These are phyloP conservation scores for Spergularia bocconei DNA, from an alignment of 148 eudicot species.

Conservation along the genomic window DNA sequence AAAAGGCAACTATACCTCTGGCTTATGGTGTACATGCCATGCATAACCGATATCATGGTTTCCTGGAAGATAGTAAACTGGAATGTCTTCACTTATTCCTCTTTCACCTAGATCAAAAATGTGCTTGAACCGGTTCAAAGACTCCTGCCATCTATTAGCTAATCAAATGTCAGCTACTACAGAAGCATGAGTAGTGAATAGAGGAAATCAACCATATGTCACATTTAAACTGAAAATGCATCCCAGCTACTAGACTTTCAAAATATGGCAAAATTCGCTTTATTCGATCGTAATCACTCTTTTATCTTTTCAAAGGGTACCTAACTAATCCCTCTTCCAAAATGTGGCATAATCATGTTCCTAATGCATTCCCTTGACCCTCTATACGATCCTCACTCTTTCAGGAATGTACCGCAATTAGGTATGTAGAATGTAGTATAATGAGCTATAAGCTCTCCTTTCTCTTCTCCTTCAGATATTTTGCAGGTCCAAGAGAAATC, in stretches of 20 bases:
- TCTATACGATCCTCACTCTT: too few relatives aligned
- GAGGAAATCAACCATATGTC: not conserved
- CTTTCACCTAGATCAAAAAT: constrained; percentile 61
- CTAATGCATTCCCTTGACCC: too few relatives aligned
- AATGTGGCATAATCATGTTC: too few relatives aligned
- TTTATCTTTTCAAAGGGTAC: too few relatives aligned
- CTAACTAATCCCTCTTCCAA: too few relatives aligned
- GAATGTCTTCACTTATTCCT: constrained; percentile 42
- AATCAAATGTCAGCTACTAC: constrained; percentile 23
- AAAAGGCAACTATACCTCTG: constrained; percentile 48
- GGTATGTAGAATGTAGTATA: too few relatives aligned
- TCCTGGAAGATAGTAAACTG: constrained; percentile 66
- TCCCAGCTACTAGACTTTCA: not conserved
- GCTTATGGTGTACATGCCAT: constrained; percentile 45
- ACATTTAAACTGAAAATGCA: not conserved
- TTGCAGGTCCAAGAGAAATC: too few relatives aligned
- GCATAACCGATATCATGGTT: constrained; percentile 93
- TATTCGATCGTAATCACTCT: too few relatives aligned
- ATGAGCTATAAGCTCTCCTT: too few relatives aligned
- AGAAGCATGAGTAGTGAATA: not conserved
- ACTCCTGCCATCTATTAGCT: constrained; percentile 80
- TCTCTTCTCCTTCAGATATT: too few relatives aligned
- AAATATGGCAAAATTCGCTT: not conserved
- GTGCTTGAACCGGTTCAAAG: constrained; percentile 75
- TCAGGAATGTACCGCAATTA: too few relatives aligned